Conservation (phyloP, 257 asterid genomes). For the Catharanthus roseus region DNA sequence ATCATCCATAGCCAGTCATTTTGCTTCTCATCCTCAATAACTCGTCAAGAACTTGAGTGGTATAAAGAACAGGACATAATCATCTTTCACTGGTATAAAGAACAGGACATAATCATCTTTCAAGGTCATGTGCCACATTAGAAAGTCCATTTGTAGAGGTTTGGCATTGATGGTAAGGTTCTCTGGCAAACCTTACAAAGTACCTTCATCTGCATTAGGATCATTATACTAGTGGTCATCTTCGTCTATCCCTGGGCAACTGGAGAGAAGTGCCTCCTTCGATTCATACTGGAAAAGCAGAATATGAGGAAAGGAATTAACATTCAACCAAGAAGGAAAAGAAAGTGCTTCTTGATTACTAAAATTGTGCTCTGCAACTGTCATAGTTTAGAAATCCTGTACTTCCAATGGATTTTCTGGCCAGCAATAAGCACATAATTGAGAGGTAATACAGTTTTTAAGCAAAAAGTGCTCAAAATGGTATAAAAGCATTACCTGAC, state of each 20-base stretch:
- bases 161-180: not conserved
- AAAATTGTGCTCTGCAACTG: not conserved
- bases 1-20: not conserved
- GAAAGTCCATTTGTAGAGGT: not conserved
- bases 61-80: not conserved
- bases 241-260: slow-evolving; percentile 77
- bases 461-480: not conserved
- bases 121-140: not conserved
- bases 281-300: slow-evolving; percentile 62
- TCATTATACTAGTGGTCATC: slow-evolving; percentile 59
- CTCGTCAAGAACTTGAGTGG: not conserved
- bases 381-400: too few relatives aligned
- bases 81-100: too few relatives aligned
- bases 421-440: not conserved
- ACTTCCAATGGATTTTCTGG: not conserved
- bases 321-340: not conserved
- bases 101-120: not conserved
- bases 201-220: not conserved
- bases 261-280: slow-evolving; percentile 43
- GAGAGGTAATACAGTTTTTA: not conserved
- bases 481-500: slow-evolving; percentile 41
- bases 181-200: not conserved
- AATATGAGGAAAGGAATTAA: slow-evolving; percentile 16
- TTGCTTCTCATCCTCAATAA: not conserved
- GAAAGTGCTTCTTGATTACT: not conserved